A percentile compares a stretch with the other conserved stretches of the same genome.
Conservation (phyloP, 768 basidiomycete species). For the Lyophyllum semitale region DNA sequence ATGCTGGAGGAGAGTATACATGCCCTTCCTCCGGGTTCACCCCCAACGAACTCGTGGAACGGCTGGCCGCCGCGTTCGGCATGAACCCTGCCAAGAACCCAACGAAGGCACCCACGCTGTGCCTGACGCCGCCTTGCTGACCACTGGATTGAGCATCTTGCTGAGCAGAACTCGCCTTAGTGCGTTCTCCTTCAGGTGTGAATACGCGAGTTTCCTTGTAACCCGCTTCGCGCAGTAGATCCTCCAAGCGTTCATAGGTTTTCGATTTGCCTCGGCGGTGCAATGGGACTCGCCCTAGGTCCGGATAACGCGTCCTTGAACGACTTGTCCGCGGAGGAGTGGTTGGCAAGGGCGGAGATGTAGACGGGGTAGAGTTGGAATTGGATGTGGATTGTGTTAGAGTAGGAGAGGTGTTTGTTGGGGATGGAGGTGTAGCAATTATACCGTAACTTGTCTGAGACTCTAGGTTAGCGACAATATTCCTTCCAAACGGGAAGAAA, state of each 20-base stretch:
- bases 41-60: slow-evolving; percentile 20
- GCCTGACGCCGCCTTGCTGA: slow-evolving; percentile 33
- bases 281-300: slow-evolving; percentile 69
- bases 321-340: slow-evolving; percentile 48
- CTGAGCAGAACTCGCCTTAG: slow-evolving; percentile 32
- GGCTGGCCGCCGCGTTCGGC: slow-evolving; percentile 32
- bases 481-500: neutral
- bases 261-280: slow-evolving; percentile 79
- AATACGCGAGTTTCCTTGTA: slow-evolving; percentile 92
- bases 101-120: slow-evolving; percentile 63
- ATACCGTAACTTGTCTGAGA: slow-evolving; percentile 26
- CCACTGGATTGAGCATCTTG: slow-evolving; percentile 26
- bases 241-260: slow-evolving; percentile 83
- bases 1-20: slow-evolving; percentile 31
- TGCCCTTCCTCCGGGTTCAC: slow-evolving; percentile 9
- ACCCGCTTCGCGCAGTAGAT: slow-evolving; percentile 83
- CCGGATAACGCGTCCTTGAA: slow-evolving; percentile 52
- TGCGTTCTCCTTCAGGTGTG: slow-evolving; percentile 75
- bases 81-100: slow-evolving; percentile 69
- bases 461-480: neutral
- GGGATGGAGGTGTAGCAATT: slow-evolving; percentile 32
- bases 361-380: slow-evolving; percentile 38
- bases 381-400: slow-evolving; percentile 42
- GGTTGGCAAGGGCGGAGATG: slow-evolving; percentile 40
- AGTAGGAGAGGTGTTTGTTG: slow-evolving; percentile 38